A percentile compares a stretch with the other conserved stretches of the same genome.
Evolutionary conservation across 169 alveolate genomes (phyloP).

Genomic region (Plasmodium vivax): DNA sequence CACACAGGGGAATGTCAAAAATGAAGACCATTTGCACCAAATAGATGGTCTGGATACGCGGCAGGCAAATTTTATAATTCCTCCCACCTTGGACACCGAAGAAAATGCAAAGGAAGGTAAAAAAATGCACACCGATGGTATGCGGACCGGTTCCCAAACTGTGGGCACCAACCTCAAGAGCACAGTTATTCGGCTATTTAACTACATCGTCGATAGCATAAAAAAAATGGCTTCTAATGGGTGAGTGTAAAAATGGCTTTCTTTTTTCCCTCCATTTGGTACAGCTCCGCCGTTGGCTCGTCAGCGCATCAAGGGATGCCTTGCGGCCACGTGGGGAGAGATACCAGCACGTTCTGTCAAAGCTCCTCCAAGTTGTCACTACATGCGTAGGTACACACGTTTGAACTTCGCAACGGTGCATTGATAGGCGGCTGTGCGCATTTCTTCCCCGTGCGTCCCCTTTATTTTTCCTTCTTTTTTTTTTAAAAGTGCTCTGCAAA

Average conservation of each 20-base stretch:
- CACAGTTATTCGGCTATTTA: constrained; percentile 47
- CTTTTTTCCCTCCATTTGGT: not conserved
- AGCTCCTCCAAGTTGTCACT: not conserved
- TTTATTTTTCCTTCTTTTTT: not conserved
- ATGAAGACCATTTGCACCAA: not conserved
- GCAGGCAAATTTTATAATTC: constrained; percentile 22
- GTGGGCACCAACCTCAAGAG: not conserved
- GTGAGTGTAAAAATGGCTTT: not conserved
- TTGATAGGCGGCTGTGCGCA: not conserved
- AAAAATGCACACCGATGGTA: not conserved
- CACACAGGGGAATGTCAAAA: not conserved
- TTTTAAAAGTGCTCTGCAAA: not conserved
- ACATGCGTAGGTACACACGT: not conserved
- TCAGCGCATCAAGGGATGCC: not conserved
- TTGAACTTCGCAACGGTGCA: not conserved
- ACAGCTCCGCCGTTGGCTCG: not conserved
- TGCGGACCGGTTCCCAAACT: constrained; percentile 3
- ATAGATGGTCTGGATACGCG: not conserved
- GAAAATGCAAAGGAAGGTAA: constrained; percentile 7
- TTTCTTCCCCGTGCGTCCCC: not conserved
- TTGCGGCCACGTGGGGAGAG: not conserved
- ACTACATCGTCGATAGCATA: constrained; percentile 34
- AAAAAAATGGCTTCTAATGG: not conserved
- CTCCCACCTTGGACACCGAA: not conserved
- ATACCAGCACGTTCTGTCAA: not conserved